phyloP scores from a whole-genome alignment of 2,329 filamentous ascomycete genomes.

The Sordariomycetes sp. region DNA sequence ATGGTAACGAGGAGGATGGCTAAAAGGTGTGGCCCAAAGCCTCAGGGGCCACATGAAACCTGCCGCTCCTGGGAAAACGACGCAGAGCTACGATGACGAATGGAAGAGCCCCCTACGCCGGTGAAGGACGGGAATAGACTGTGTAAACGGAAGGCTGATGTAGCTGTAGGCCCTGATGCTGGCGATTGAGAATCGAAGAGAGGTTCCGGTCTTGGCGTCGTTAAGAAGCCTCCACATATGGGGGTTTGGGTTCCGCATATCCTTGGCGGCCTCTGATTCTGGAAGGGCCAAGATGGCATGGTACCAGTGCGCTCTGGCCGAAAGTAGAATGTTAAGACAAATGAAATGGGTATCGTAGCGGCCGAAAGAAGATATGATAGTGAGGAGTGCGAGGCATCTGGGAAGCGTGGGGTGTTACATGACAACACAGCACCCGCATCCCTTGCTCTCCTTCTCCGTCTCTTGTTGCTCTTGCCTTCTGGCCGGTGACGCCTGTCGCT shows the following conservation, averaged over 20 bases:
- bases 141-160: background rate
- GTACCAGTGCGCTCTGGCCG: conserved; percentile 11
- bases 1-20: background rate
- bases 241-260: background rate
- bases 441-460: conserved; percentile 25
- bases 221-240: background rate
- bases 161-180: background rate
- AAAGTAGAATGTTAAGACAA: conserved; percentile 7
- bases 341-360: background rate
- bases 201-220: conserved; percentile 1
- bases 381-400: background rate
- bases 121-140: background rate
- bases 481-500: conserved; percentile 5
- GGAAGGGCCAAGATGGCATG: conserved; percentile 18
- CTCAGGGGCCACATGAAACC: background rate
- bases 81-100: background rate
- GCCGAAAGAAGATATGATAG: conserved; percentile 2
- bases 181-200: background rate
- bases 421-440: conserved; percentile 40
- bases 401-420: conserved; percentile 25
- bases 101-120: background rate
- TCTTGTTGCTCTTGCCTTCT: conserved; percentile 11
- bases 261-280: background rate
- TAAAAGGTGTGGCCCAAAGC: background rate
- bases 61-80: background rate